Conservation (phyloP, 176 grass and related monocot genomes). For the Aegilops speltoides region DNA sequence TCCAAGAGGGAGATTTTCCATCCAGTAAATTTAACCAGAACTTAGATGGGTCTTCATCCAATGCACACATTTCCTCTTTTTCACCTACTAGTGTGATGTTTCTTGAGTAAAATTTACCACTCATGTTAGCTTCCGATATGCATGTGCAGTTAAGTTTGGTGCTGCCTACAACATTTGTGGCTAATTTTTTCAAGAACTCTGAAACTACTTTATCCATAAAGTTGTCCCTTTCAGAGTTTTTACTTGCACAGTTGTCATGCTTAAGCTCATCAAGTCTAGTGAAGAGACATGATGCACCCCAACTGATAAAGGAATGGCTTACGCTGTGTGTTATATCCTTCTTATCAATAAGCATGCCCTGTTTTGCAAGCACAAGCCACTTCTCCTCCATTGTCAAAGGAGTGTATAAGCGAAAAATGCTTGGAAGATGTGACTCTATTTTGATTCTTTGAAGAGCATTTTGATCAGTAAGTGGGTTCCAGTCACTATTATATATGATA, state of each 20-base stretch:
- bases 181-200: conserved; percentile 53
- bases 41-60: conserved; percentile 56
- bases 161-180: conserved; percentile 27
- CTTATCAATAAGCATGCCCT: conserved; percentile 46
- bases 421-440: conserved; percentile 45
- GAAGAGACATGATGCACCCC: conserved; percentile 67
- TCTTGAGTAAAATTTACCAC: conserved; percentile 69
- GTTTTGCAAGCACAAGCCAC: conserved; percentile 58
- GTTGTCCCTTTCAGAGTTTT: conserved; percentile 27
- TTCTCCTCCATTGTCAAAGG: conserved; percentile 82
- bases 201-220: conserved; percentile 44
- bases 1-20: conserved; percentile 43
- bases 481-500: conserved; percentile 72
- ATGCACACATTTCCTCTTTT: conserved; percentile 40
- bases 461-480: conserved; percentile 80
- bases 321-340: conserved; percentile 40
- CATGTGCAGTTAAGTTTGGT: not conserved
- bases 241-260: conserved; percentile 37
- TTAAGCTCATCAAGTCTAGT: conserved; percentile 50
- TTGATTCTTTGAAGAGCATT: conserved; percentile 58
- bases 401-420: conserved; percentile 75
- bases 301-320: conserved; percentile 70
- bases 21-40: conserved; percentile 82
- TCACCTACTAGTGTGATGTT: conserved; percentile 65
- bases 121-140: conserved; percentile 53